A percentile compares a stretch with the other conserved stretches of the same genome.
Conservation (phyloP, 148 eudicot genomes). For the Cornus kousa region DNA sequence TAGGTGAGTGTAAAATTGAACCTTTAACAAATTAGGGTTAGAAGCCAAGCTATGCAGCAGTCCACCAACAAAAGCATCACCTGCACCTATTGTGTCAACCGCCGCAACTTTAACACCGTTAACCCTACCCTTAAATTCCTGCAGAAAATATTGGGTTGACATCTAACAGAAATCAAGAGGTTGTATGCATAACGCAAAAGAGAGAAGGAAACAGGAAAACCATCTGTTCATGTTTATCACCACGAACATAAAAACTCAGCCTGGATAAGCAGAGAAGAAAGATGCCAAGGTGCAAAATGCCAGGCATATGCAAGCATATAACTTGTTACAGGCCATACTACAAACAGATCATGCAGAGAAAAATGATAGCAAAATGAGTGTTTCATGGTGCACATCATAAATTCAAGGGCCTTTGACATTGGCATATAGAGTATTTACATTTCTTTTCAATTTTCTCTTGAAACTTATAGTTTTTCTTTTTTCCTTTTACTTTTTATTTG, state of each 20-base stretch:
- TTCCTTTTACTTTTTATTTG: no score
- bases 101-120: slow-evolving; percentile 43
- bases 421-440: no score
- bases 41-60: slow-evolving; percentile 45
- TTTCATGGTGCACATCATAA: no score
- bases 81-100: slow-evolving; percentile 73
- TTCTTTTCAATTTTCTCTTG: no score
- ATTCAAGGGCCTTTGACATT: no score
- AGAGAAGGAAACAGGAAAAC: background rate
- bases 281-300: background rate
- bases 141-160: slow-evolving; percentile 17
- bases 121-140: slow-evolving; percentile 59
- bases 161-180: background rate
- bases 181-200: background rate
- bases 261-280: background rate
- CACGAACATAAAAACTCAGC: no score
- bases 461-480: no score
- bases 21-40: slow-evolving; percentile 42
- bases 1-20: slow-evolving; percentile 1
- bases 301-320: background rate
- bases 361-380: no score
- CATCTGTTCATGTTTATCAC: background rate
- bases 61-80: slow-evolving; percentile 68
- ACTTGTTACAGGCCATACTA: background rate
- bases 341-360: no score